phyloP scores from a whole-genome alignment of 345 rosid genomes.

The Bruguiera gymnorhiza region DNA sequence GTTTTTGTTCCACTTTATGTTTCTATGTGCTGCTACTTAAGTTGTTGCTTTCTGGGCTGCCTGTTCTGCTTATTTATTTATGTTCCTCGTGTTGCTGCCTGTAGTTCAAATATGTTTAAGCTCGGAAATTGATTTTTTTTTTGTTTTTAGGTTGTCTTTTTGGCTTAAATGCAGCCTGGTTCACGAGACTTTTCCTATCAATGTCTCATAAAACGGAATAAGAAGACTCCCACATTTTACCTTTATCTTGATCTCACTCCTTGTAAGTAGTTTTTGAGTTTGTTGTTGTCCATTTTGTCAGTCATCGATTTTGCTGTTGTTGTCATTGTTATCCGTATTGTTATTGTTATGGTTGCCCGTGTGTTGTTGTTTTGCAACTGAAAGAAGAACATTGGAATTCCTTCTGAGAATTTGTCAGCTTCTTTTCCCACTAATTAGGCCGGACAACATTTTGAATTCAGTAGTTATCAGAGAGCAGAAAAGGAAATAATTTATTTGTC shows the following conservation, averaged over 20 bases:
- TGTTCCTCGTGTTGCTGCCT: neutral
- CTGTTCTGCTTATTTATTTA: neutral
- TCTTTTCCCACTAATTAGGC: constrained; percentile 4
- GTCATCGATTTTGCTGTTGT: neutral
- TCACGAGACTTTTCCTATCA: constrained; percentile 63
- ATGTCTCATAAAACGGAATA: constrained; percentile 71
- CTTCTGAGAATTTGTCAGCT: neutral
- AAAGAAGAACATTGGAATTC: neutral
- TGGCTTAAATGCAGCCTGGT: constrained; percentile 61
- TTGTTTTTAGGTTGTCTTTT: neutral
- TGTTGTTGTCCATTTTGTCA: neutral
- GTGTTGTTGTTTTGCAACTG: neutral
- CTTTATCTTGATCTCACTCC: constrained; percentile 67
- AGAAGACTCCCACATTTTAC: constrained; percentile 69
- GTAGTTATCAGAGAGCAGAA: neutral
- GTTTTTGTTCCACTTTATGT: neutral
- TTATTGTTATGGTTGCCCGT: neutral
- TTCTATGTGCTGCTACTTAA: neutral
- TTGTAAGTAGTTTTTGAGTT: constrained; percentile 47
- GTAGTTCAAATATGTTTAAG: neutral
- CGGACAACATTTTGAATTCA: neutral
- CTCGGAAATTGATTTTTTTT: constrained; percentile 9
- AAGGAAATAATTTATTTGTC: constrained; percentile 22
- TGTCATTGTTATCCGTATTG: neutral
- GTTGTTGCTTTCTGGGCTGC: neutral